Conservation (phyloP, 768 basidiomycete species). For the Amyloporia xantha region DNA sequence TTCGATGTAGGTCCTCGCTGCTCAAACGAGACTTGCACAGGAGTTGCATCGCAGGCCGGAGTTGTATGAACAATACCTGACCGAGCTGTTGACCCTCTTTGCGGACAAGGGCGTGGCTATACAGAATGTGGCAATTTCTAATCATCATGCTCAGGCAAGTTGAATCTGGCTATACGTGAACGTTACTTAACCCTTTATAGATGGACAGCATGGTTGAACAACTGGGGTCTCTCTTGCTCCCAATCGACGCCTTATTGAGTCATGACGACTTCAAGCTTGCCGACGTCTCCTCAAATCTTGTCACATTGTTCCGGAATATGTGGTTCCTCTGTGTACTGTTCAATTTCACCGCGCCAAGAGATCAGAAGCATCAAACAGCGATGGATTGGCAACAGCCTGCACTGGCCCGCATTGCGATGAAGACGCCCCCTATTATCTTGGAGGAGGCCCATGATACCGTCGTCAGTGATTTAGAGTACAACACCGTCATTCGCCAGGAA, state of each 20-base stretch:
- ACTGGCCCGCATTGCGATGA: constrained; percentile 71
- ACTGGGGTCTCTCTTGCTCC: constrained; percentile 80
- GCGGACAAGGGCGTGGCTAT: constrained; percentile 88
- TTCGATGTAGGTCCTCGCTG: constrained; percentile 66
- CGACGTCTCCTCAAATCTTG: constrained; percentile 49
- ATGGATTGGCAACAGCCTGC: constrained; percentile 79
- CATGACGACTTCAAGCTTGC: constrained; percentile 62
- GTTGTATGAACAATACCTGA: constrained; percentile 70
- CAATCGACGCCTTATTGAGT: constrained; percentile 80
- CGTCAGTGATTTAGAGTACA: constrained; percentile 87
- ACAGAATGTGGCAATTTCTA: constrained; percentile 69
- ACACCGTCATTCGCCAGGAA: constrained; percentile 82
- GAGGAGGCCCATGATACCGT: constrained; percentile 80
- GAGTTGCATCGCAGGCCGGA: constrained; percentile 71
- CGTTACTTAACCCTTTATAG: constrained; percentile 30
- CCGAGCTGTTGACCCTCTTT: constrained; percentile 82
- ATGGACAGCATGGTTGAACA: constrained; percentile 82
- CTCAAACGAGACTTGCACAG: constrained; percentile 84
- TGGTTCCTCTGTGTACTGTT: constrained; percentile 93
- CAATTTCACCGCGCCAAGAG: constrained; percentile 54
- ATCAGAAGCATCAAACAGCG: constrained; percentile 49
- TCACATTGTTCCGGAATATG: constrained; percentile 80
- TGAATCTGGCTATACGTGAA: not conserved
- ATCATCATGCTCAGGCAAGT: constrained; percentile 61
- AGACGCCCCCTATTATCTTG: constrained; percentile 79